A percentile compares a stretch with the other conserved stretches of the same genome.
phyloP scores from a whole-genome alignment of 345 rosid genomes.

The Lenwebbia sp. region DNA sequence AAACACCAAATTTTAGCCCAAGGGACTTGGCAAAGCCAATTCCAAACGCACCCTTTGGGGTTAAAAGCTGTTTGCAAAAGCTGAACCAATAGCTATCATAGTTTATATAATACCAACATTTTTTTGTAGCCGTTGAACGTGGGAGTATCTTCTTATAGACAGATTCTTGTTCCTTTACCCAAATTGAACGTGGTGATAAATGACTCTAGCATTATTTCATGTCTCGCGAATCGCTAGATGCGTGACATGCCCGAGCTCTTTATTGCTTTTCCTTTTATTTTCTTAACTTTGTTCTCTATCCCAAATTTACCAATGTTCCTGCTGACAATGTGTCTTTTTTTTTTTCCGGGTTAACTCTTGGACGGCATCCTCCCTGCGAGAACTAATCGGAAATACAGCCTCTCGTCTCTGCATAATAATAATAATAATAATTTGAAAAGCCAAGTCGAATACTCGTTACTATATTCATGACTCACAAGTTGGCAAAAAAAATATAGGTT shows the following conservation, averaged over 20 bases:
- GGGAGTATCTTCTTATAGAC: not conserved
- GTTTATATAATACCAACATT: no score
- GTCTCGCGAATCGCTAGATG: not conserved
- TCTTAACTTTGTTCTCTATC: not conserved
- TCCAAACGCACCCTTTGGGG: no score
- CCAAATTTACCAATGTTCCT: not conserved
- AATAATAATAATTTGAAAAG: not conserved
- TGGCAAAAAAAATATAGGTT: not conserved
- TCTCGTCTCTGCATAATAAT: not conserved
- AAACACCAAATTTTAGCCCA: no score
- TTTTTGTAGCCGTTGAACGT: not conserved
- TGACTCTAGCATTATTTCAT: not conserved
- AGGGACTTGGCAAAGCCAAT: no score
- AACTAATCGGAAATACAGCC: not conserved
- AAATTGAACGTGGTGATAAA: not conserved
- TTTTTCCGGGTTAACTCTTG: not conserved
- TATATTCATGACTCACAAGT: not conserved
- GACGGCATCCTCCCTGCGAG: not conserved
- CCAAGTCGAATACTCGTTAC: not conserved
- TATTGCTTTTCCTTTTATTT: not conserved
- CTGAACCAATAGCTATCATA: no score
- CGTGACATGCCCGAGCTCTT: not conserved
- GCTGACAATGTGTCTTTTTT: not conserved
- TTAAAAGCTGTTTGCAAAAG: no score
- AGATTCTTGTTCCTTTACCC: not conserved